Conservation (phyloP, 2,329 filamentous ascomycete species). For the Penicillium thymicola region DNA sequence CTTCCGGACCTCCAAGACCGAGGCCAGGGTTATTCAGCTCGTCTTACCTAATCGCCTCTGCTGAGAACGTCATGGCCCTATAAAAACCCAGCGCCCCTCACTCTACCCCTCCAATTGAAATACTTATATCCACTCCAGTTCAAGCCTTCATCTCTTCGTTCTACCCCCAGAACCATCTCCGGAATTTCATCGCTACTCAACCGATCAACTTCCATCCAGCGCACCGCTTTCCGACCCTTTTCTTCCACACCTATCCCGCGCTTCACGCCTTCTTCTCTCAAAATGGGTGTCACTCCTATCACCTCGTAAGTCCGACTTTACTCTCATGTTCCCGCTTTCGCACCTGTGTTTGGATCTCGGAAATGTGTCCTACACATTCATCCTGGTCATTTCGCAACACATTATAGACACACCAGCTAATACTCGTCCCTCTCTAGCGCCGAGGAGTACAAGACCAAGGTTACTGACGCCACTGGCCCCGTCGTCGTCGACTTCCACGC, state of each 20-base stretch:
- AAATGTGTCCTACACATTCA: too few species aligned
- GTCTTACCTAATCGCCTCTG: slow-evolving; percentile 22
- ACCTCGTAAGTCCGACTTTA: slow-evolving; percentile 20
- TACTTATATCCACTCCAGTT: slow-evolving; percentile 13
- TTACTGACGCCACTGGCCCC: slow-evolving; percentile 51
- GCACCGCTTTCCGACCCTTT: slow-evolving; percentile 12
- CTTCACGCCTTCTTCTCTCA: slow-evolving; percentile 18
- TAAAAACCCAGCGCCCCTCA: slow-evolving; percentile 27
- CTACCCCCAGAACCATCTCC: slow-evolving; percentile 6
- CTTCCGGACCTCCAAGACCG: not conserved
- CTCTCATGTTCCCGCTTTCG: not conserved
- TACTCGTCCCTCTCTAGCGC: slow-evolving; percentile 45
- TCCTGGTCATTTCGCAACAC: not conserved
- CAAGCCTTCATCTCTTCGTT: slow-evolving; percentile 13
- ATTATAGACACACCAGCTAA: not conserved
- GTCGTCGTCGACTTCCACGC: slow-evolving; percentile 84
- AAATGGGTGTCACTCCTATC: slow-evolving; percentile 29
- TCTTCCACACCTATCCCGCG: slow-evolving; percentile 17
- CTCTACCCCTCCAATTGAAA: slow-evolving; percentile 10
- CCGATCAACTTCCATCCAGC: slow-evolving; percentile 34
- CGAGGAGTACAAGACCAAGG: slow-evolving; percentile 56
- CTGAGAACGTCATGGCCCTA: slow-evolving; percentile 33
- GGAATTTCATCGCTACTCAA: slow-evolving; percentile 11
- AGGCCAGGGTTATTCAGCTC: slow-evolving; percentile 25
- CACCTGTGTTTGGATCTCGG: not conserved